Conservation (phyloP, 805 yeast genomes). For the Pichia scutulata region DNA sequence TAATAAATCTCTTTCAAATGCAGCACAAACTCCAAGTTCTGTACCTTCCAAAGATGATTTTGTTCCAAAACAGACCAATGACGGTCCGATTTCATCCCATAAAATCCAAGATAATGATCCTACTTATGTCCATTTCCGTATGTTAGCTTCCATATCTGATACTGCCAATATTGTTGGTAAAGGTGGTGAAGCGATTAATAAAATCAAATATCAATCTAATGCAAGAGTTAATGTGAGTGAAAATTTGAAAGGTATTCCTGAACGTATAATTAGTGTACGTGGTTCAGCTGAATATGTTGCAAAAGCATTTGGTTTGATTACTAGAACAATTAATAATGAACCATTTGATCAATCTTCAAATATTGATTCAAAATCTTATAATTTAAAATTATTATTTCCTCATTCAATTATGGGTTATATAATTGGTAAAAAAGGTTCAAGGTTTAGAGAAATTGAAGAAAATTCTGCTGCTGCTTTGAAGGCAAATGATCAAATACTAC, state of each 20-base stretch:
- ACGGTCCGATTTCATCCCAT: constrained; percentile 16
- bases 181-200: constrained; percentile 67
- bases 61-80: not conserved
- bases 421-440: constrained; percentile 69
- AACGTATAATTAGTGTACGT: constrained; percentile 63
- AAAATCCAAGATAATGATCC: constrained; percentile 38
- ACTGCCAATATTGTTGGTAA: constrained; percentile 72
- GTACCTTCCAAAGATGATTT: constrained; percentile 3
- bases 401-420: constrained; percentile 74
- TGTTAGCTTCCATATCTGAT: constrained; percentile 69
- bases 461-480: constrained; percentile 68
- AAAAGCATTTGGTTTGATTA: constrained; percentile 69
- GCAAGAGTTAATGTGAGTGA: constrained; percentile 68
- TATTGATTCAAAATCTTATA: constrained; percentile 44
- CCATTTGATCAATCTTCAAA: constrained; percentile 57
- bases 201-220: constrained; percentile 52
- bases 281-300: constrained; percentile 77
- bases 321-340: constrained; percentile 58
- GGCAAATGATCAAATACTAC: constrained; percentile 66
- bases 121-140: constrained; percentile 58
- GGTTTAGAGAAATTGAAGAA: constrained; percentile 75
- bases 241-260: constrained; percentile 62
- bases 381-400: constrained; percentile 60
- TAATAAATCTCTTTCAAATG: not conserved
- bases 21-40: constrained; percentile 3